These are phyloP conservation scores for Chimonanthus praecox DNA, from an alignment of 164 flowering plant species.

Conservation along the genomic window DNA sequence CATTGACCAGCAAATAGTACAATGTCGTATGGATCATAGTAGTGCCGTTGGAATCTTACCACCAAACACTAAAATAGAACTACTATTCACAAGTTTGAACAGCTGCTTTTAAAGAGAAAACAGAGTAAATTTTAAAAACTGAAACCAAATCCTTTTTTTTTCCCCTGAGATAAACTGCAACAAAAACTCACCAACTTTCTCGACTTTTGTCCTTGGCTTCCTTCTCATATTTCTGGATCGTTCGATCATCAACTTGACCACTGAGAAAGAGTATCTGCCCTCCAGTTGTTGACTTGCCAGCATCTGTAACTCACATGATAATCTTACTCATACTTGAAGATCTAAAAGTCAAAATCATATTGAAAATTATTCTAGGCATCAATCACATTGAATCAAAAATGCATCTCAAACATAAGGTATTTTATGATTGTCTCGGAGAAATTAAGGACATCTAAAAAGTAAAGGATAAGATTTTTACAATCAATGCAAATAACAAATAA, in stretches of 20 bases:
- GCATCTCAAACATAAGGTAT: background rate
- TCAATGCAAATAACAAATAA: too few species aligned
- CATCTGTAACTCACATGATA: conserved; percentile 50
- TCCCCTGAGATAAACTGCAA: background rate
- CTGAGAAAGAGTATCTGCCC: conserved; percentile 95
- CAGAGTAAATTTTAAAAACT: background rate
- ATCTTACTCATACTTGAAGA: background rate
- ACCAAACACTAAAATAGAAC: background rate
- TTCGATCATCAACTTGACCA: conserved; percentile 98
- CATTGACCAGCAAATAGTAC: too few species aligned
- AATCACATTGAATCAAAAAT: background rate
- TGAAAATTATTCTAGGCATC: background rate
- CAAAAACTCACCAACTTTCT: conserved; percentile 83
- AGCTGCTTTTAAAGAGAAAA: background rate
- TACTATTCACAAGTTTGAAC: background rate
- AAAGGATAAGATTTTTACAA: too few species aligned
- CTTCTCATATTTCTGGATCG: conserved; percentile 95
- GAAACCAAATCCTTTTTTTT: background rate
- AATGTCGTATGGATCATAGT: background rate
- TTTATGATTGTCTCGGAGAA: background rate
- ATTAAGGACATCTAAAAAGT: too few species aligned
- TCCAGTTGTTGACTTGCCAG: conserved; percentile 93
- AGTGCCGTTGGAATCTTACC: background rate
- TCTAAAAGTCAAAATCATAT: background rate
- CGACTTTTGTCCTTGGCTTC: conserved; percentile 98